Base-by-base conservation (phyloP, 176 grass and related monocot species). In the Avena insularis region DNA sequence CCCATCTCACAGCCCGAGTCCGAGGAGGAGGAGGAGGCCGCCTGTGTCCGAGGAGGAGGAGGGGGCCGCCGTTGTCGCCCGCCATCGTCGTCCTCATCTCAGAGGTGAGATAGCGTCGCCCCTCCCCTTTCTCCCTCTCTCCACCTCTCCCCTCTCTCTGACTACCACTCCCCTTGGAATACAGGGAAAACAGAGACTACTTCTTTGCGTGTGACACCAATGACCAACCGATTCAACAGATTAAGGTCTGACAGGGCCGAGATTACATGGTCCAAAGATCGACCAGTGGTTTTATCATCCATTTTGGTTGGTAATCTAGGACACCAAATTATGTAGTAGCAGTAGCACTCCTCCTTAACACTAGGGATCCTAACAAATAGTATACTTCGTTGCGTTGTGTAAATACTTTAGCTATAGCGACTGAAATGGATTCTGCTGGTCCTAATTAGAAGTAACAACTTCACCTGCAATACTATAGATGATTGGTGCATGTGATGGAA, bases 251-350 rank as follows among this genome's bases (percentile, higher is more conserved):
- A 25, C 2, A 65, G 59, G 58, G 4, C 19, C 70, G 53, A 0
- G 3, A 13, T 31, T 69, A 12, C n/a, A 2, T 25, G 14, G 81
- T 8, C 10, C 64, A 33, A 6, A 9, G 4, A 38, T 31, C 29
- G 48, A 13, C 23, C 66, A 12, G 36, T 17, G 2, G 9, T 56
- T 75, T 54, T 65, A 29, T 31, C 23, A 76, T 77, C 58, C 43
- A 33, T 2, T 82, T 50, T n/a, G 79, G 71, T 78, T 27, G 40
- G 62, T 78, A 40, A 63, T 16, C 84, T 55, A 69, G 45, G 70
- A 31, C 54, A 64, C 79, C 40, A 43, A 77, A 36, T 50, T 38
- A 56, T 38, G 38, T 38, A 38, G 38, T 38, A 38, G 4, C 5
- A 72, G 33, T 20, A 36, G 16, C 16, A 19, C 54, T 2, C 54